phyloP scores from a whole-genome alignment of 139 green algal genomes.

The Chlorella sp. region DNA sequence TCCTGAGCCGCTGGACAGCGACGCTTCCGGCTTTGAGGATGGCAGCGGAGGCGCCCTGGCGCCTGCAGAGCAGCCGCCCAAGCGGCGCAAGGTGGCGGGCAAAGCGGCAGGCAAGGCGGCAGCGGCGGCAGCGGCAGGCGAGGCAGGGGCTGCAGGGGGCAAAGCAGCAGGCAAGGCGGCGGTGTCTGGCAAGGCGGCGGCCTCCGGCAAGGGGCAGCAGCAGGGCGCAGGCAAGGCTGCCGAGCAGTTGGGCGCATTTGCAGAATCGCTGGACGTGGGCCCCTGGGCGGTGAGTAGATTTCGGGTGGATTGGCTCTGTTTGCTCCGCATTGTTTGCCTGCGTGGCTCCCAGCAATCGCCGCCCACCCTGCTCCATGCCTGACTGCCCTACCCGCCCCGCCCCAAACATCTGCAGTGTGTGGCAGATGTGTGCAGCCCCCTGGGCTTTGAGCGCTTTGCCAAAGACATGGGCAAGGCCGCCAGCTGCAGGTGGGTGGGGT shows the following conservation, averaged over 20 bases:
- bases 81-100: too few species aligned
- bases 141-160: too few species aligned
- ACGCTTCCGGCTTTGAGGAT: background rate
- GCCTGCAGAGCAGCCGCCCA: background rate
- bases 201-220: too few species aligned
- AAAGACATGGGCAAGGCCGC: constrained; percentile 1
- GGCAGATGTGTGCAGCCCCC: background rate
- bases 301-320: too few species aligned
- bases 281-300: background rate
- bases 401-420: background rate
- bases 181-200: too few species aligned
- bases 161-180: too few species aligned
- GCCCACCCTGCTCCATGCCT: too few species aligned
- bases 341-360: background rate
- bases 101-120: too few species aligned
- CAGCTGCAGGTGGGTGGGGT: background rate
- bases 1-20: background rate
- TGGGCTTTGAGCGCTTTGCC: background rate
- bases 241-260: too few species aligned
- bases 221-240: too few species aligned
- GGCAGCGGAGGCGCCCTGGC: background rate
- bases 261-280: background rate
- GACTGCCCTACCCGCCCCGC: too few species aligned
- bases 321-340: background rate
- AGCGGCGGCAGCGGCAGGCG: too few species aligned